Evolutionary conservation across 176 grass and related monocot genomes (phyloP), one percentile per base, ranked within the genome.

Genomic region (Areca catechu): DNA sequence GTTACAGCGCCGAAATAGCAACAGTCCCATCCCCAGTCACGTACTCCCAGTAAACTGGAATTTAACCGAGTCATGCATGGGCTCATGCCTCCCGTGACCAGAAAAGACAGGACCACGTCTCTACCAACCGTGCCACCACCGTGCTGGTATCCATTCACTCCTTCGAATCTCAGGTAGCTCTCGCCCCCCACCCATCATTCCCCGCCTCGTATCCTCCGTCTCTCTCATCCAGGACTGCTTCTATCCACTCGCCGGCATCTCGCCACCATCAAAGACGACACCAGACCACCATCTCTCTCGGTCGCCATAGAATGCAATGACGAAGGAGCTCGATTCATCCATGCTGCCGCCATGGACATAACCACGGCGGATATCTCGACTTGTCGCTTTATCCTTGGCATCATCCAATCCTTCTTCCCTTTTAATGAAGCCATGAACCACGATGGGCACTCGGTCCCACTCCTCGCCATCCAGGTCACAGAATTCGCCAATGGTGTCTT

Each of bases 401-500:
- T 73, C 5, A 86, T 86, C 2, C 80, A 86, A 30, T 75, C 80
- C 48, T 22, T 98, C 54, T 98, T 98, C 72, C 93, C 87, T 18
- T 76, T 88, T 73, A 83, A 97, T 61, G 70, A 77, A 62, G 80
- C 70, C 7, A 77, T 88, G 22, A 97, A 87, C 66, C 92, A 87
- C 78, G 74, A 89, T 1, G 93, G 93, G 0, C 93, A 98, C 68
- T 83, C 72, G 20, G 79, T 66, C 22, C 88, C 93, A 20, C 74
- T 98, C 50, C 70, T 88, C 16, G 83, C 87, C 50, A 85, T 92
- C 73, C 88, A 92, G 78, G 74, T 92, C 51, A 98, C 88, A 15
- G 81, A 83, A 58, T 76, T 98, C 15, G 73, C 78, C 0, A 84
- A 98, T 57, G 69, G 73, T 61, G 55, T 98, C 58, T 98, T 98